Evolutionary conservation across 352 stramenopile species (phyloP).

Genomic region (Pythium sp.): DNA sequence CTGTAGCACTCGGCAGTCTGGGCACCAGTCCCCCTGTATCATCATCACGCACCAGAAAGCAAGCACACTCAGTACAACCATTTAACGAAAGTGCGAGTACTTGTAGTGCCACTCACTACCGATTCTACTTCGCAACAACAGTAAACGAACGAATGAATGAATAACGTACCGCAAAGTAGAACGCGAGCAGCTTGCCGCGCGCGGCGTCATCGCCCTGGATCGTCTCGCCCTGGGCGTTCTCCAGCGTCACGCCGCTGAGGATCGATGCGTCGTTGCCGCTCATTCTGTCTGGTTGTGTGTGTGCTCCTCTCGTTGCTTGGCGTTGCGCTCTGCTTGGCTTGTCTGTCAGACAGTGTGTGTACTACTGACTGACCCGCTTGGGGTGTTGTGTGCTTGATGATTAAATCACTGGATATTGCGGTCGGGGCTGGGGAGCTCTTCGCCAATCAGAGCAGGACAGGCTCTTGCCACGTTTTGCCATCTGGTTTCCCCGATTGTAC

Average conservation of each 20-base stretch:
- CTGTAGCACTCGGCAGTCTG: conserved; percentile 77
- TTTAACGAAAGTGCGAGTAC: neutral
- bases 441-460: conserved; percentile 4
- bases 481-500: neutral
- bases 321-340: neutral
- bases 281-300: conserved; percentile 6
- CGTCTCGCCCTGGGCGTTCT: conserved; percentile 52
- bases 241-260: conserved; percentile 52
- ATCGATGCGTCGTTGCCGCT: conserved; percentile 35
- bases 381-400: neutral
- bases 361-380: neutral
- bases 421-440: neutral
- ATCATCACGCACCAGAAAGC: neutral
- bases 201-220: conserved; percentile 44
- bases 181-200: conserved; percentile 51
- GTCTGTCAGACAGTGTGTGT: neutral
- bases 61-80: neutral
- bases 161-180: conserved; percentile 72
- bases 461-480: neutral
- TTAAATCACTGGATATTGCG: neutral
- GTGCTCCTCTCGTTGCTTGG: neutral
- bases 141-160: neutral
- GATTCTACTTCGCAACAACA: neutral
- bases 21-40: conserved; percentile 78
- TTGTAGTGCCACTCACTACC: neutral